A percentile compares a stretch with the other conserved stretches of the same genome.
Evolutionary conservation across 139 green algal species (phyloP).

Genomic region (Pseudopediastrum boryanum): DNA sequence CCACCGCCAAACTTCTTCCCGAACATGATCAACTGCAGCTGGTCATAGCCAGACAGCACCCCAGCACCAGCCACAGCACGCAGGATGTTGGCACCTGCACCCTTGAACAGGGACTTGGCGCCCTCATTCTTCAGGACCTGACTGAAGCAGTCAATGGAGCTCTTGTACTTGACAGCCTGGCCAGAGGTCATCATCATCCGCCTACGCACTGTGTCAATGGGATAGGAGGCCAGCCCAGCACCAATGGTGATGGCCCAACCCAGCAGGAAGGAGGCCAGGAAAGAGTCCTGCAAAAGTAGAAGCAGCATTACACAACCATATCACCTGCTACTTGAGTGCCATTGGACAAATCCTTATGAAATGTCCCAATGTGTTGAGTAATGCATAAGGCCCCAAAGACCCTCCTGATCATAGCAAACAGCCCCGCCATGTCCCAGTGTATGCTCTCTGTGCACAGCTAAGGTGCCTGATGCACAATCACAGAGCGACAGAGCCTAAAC

Average conservation of each 20-base stretch:
- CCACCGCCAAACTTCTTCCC: conserved; percentile 60
- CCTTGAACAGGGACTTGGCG: conserved; percentile 96
- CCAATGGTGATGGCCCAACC: conserved; percentile 67
- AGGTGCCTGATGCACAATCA: no score
- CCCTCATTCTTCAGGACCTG: conserved; percentile 95
- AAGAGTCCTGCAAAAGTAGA: conserved; percentile 44
- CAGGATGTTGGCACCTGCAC: conserved; percentile 82
- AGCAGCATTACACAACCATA: neutral
- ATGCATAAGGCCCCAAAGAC: no score
- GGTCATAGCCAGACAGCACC: conserved; percentile 66
- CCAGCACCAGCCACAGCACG: conserved; percentile 62
- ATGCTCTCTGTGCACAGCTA: no score
- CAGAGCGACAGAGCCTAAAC: no score
- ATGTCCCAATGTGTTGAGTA: no score
- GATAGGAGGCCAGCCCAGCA: conserved; percentile 92
- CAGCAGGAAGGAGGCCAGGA: conserved; percentile 63
- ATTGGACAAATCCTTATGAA: no score
- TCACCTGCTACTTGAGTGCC: no score
- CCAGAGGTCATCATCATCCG: conserved; percentile 99
- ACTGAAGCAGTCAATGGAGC: conserved; percentile 91
- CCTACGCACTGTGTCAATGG: conserved; percentile 98
- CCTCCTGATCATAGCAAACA: no score
- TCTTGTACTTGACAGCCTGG: conserved; percentile 88
- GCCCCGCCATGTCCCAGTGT: no score
- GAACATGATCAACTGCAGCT: conserved; percentile 44